Evolutionary conservation across 192 early-diverging fungal genomes (phyloP), one percentile per base, ranked within the genome.

Genomic region (Podila clonocystis): DNA sequence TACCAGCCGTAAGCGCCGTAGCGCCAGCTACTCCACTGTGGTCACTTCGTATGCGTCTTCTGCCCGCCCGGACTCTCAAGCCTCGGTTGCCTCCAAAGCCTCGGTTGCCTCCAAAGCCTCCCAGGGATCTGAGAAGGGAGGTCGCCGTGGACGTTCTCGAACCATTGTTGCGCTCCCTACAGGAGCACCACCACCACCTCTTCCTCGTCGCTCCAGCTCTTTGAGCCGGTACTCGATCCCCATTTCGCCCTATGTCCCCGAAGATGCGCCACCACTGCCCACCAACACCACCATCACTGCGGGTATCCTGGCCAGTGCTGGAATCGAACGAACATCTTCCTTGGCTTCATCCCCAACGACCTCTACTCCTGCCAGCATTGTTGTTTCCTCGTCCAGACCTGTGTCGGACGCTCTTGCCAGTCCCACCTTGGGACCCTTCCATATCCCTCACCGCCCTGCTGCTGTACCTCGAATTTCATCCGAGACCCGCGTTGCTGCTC

Each of bases 1-100:
- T 65, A 59, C 68, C 65, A 29, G 76, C 65, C 70, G 67, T 63
- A 80, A 73, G 77, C 59, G 67, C 66, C 72, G 77, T 65, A 80
- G 67, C 58, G 60, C 77, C 62, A 80, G 77, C 67, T 69, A 59
- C 49, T 29, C 77, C 58, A 73, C 67, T 30, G 59, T 80, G 63
- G 68, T 62, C 62, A 66, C 72, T 55, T 80, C 63, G 45, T 64
- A 62, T 29, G 68, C 67, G 69, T 80, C 70, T 65, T 80, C 77
- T 68, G 70, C 72, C n/a, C 77, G 77, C 59, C 36, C 55, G 26
- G 71, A 29, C 36, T 48, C 70, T 59, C 77, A 80, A 70, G 59
- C 67, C 62, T 71, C 61, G 36, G 64, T 34, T 57, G 66, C 19
- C 13, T 58, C 62, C 62, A 80, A 55, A 66, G 66, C 26, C 67